Evolutionary conservation across 371 early-diverging fungal genomes (phyloP), one percentile per base, ranked within the genome.

Genomic region (Chytridium lagenaria): DNA sequence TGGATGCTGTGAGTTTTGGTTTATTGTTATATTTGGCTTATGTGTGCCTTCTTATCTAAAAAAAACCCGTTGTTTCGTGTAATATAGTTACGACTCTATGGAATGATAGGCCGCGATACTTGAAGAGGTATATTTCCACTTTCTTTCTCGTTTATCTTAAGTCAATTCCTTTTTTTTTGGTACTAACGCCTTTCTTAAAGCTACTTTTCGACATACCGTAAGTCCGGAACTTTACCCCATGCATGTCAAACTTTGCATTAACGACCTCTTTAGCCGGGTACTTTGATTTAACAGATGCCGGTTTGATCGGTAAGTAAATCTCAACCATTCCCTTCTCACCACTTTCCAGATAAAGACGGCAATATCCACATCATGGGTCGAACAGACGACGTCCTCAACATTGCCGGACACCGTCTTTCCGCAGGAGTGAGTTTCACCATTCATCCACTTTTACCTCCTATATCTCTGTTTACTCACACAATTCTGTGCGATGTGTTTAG

Each of bases 371-470:
- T 95, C 34, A 86, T 94, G 88, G 92, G 94, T 39, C 86, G 98
- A 59, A 94, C 92, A 22, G 97, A 96, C 78, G 98, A 98, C 72
- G 92, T 96, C 50, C 92, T 98, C 73, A 97, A 98, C 75, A 92
- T 95, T 0, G 95, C 96, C 0, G 96, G 95, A 3, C 98, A 97
- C 77, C 91, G 98, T 16, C 81, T 98, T 0, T 92, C 92, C n/a
- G 94, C 96, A 0, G 94, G 95, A 2, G 57, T 57, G 23, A 57
- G 57, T 57, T 30, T 7, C 10, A 10, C 26, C 7, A 44, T n/a
- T n/a, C 22, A 57, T 30, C 57, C 26, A 30, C 57, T 5, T 30
- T 57, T 57, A 26, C 57, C 26, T 7, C 7, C 10, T 30, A 23
- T 23, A 57, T 57, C n/a, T n/a, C n/a, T n/a, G n/a, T n/a, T n/a